Base-by-base conservation (phyloP, 2,329 filamentous ascomycete genomes). In the Sclerotiophoma versabilis region DNA sequence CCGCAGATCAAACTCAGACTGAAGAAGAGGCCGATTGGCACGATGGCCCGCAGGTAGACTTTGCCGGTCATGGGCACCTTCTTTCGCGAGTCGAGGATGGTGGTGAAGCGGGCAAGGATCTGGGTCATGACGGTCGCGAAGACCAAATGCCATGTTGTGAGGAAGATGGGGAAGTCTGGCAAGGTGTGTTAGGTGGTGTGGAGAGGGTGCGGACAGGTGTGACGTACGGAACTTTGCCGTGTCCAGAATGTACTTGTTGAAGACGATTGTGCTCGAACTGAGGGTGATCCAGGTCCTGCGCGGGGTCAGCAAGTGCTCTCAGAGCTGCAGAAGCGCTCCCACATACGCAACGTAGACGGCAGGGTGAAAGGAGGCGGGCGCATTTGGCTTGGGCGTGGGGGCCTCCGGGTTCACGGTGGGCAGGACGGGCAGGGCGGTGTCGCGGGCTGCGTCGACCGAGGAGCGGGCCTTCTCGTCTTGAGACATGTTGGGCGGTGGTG, bases 201-300 rank as follows among this genome's bases (percentile, higher is more conserved):
- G 29, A n/a, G n/a, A 49, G 26, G 33, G 33, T 27, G 22, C 26
- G 19, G 26, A 39, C 25, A 32, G 47, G 10, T 42, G 42, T n/a
- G 15, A 75, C 87, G 82, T 83, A 91, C 89, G 85, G 82, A 97
- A 97, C 60, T 91, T 84, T 60, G 89, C 84, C 32, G 89, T 93
- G 70, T 93, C 88, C 59, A 98, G 84, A 70, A 99, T 92, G 87
- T 91, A 96, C 86, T 99, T 99, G 87, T 99, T 98, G 88, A 97
- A 98, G 59, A 99, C 83, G 75, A 99, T 99, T 73, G 98, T 92
- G 69, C 89, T 91, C 36, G 92, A 96, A 72, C 91, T 96, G 76
- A 97, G 83, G 55, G 87, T 81, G 73, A 99, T 98, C 95, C 95
- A 99, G 66, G 87, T 83, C 69, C 93, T 96, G 76, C 45, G 29